These are phyloP conservation scores for Mercurialis annua DNA, from an alignment of 345 rosid species.

Conservation along the genomic window DNA sequence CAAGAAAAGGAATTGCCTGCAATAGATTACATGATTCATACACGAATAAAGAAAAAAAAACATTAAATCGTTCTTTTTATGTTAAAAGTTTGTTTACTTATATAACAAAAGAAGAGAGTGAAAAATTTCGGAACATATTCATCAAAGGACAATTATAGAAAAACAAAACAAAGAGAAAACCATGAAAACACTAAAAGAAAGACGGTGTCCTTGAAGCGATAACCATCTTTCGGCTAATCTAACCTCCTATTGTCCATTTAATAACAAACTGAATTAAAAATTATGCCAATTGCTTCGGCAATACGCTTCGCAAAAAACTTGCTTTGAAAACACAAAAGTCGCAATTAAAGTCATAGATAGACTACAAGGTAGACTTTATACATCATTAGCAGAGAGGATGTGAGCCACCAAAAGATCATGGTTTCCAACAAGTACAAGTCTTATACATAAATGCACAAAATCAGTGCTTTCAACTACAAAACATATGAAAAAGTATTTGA, in stretches of 20 bases:
- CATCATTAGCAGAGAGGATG: neutral
- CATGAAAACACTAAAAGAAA: neutral
- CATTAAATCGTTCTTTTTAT: neutral
- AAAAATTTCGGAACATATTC: neutral
- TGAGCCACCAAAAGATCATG: neutral
- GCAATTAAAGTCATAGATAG: too few species aligned
- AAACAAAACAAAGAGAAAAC: neutral
- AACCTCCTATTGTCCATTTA: neutral
- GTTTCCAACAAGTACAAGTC: neutral
- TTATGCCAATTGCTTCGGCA: neutral
- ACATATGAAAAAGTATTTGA: neutral
- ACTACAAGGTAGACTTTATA: neutral
- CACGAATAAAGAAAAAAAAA: neutral
- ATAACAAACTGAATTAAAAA: neutral
- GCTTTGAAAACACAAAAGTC: too few species aligned
- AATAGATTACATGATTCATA: neutral
- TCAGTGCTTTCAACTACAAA: neutral
- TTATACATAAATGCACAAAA: neutral
- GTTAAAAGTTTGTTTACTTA: neutral
- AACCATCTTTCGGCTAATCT: too few species aligned
- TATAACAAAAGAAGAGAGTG: neutral
- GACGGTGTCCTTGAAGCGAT: neutral
- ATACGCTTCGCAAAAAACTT: too few species aligned
- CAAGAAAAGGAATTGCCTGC: conserved; percentile 30
- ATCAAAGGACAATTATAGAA: neutral